Base-by-base conservation (phyloP, 129 eudicot species). In the Ambrosia trifida region DNA sequence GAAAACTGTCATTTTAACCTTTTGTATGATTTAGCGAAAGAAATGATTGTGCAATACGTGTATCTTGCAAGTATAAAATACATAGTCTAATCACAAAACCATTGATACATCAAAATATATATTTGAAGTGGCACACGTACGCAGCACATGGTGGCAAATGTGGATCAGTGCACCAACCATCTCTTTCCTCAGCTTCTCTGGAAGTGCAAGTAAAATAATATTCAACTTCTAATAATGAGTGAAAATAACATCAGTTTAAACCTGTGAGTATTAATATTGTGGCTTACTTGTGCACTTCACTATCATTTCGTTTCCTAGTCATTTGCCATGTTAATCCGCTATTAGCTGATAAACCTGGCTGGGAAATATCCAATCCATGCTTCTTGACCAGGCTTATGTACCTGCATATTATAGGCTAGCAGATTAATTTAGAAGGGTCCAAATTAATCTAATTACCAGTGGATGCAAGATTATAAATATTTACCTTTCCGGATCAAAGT, bases 291-390 rank as follows among this genome's bases (percentile, higher is more conserved):
- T 82, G 86, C 41, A 79, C 83, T 64, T 82, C 83, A 18, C 70
- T 79, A 73, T 73, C 83, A 45, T 77, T 38, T 36, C 69, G 66
- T 41, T 71, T 82, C 61, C 78, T 56, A 32, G 86, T 82, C 82
- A 82, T 77, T 70, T 63, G 80, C 86, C 86, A 82, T 63, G 83
- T 78, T 56, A 78, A 28, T 66, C 82, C 83, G 41, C 74, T 79
- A 69, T 78, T 81, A 12, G 84, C 78, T 32, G 84, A 84, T 66
- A 85, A 71, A 72, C 84, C 89, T 13, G 89, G 89, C 66, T 85
- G 89, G 4, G 89, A 85, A 72, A 85, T 85, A 50, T 85, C 84
- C 24, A 85, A 68, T 11, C 79, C 74, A 41, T 85, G 81, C 82
- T 79, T 83, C 73, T 79, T 81, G 30, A 79, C 69, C 16, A 85